These are phyloP conservation scores for Mollisia scopiformis DNA, from an alignment of 2,329 filamentous ascomycete genomes.

Conservation along the genomic window DNA sequence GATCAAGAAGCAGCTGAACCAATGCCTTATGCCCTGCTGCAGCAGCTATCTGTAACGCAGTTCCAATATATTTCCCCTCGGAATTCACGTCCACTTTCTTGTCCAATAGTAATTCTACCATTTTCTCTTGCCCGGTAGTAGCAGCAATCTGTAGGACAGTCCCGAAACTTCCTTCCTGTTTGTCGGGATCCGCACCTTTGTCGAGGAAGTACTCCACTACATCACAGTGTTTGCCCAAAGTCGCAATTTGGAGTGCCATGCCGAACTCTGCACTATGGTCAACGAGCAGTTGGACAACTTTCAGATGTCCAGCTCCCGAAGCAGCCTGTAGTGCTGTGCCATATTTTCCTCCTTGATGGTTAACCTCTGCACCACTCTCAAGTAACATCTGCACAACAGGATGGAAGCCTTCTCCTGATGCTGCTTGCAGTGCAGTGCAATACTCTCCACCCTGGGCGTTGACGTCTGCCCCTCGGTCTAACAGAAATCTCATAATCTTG, in stretches of 20 bases:
- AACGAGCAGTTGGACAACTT: neutral
- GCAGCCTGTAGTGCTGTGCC: neutral
- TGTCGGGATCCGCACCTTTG: neutral
- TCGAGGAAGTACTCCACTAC: neutral
- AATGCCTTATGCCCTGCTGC: neutral
- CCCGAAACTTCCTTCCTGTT: neutral
- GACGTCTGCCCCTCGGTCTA: neutral
- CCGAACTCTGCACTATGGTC: neutral
- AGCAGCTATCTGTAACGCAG: neutral
- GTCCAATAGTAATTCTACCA: neutral
- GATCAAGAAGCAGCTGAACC: neutral
- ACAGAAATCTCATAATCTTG: neutral
- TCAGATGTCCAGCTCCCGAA: neutral
- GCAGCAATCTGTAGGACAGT: neutral
- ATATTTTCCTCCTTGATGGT: neutral
- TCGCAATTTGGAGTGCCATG: conserved; percentile 8
- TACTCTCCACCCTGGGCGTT: conserved; percentile 3
- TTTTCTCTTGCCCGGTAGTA: neutral
- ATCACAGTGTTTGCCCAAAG: neutral
- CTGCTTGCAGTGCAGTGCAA: neutral
- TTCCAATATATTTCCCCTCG: neutral
- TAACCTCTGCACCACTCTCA: neutral
- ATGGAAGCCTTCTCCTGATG: neutral
- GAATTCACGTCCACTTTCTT: neutral
- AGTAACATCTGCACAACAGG: neutral